phyloP scores from a whole-genome alignment of 1,284 basidiomycete genomes.

The Ceratobasidium sp. region DNA sequence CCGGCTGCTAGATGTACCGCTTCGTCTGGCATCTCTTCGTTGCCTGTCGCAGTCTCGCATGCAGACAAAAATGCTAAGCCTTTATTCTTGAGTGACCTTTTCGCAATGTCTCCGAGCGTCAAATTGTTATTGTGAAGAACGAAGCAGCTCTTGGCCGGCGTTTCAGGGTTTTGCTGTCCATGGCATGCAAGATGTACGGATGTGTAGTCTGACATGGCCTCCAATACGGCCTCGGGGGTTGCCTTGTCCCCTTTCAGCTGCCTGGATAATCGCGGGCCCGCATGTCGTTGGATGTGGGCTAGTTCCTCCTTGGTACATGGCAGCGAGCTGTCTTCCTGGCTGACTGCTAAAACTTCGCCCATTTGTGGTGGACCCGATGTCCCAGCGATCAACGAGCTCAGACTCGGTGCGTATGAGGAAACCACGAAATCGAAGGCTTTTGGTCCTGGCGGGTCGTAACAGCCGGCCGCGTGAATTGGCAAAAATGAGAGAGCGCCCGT shows the following conservation, averaged over 20 bases:
- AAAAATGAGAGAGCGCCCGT: neutral
- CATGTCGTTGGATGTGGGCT: neutral
- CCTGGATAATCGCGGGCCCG: neutral
- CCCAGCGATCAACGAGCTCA: neutral
- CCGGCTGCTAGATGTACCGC: too few relatives aligned
- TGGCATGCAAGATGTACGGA: constrained; percentile 25
- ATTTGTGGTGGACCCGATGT: neutral
- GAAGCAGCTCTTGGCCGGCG: constrained; percentile 15
- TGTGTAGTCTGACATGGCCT: neutral
- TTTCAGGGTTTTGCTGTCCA: neutral
- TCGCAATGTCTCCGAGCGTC: too few relatives aligned
- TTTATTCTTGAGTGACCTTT: too few relatives aligned
- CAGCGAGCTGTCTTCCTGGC: neutral
- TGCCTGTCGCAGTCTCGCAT: too few relatives aligned
- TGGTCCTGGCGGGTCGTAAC: neutral
- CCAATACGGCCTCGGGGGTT: neutral
- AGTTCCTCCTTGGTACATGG: neutral
- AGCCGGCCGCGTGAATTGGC: neutral
- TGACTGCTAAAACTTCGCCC: neutral
- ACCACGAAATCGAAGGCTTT: neutral
- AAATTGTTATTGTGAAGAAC: too few relatives aligned
- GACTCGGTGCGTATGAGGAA: neutral
- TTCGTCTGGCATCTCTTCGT: too few relatives aligned
- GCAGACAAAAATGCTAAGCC: too few relatives aligned
- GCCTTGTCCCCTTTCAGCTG: neutral